A percentile compares a stretch with the other conserved stretches of the same genome.
Evolutionary conservation across 2,329 filamentous ascomycete genomes (phyloP).

Genomic region (Aspergillus calidoustus): DNA sequence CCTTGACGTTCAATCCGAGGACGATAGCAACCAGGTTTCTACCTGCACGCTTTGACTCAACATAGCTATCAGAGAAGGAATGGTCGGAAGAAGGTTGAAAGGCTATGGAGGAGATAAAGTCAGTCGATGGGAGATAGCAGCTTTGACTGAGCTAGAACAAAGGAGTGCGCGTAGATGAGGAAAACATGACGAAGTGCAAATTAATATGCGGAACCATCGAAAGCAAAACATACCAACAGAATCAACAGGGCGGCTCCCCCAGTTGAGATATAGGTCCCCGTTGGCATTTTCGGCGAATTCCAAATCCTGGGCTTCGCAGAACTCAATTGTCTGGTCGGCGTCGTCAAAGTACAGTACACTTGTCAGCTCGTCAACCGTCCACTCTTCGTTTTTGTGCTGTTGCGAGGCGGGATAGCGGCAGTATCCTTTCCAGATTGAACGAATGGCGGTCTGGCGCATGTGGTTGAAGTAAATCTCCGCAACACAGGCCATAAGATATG

Average conservation of each 20-base stretch:
- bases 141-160: not conserved
- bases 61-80: constrained; percentile 57
- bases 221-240: constrained; percentile 50
- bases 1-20: constrained; percentile 58
- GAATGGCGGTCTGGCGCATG: constrained; percentile 60
- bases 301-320: constrained; percentile 60
- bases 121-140: constrained; percentile 23
- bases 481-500: constrained; percentile 68
- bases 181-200: constrained; percentile 8
- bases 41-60: constrained; percentile 62
- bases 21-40: constrained; percentile 62
- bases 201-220: constrained; percentile 26
- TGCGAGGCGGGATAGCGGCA: constrained; percentile 54
- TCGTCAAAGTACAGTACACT: constrained; percentile 61
- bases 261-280: constrained; percentile 57
- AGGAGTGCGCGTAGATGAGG: not conserved
- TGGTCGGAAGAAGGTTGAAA: constrained; percentile 55
- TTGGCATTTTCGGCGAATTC: constrained; percentile 52
- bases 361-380: constrained; percentile 59
- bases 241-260: constrained; percentile 50
- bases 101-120: constrained; percentile 33
- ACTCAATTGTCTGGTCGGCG: constrained; percentile 57
- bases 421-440: constrained; percentile 59
- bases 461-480: constrained; percentile 66
- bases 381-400: constrained; percentile 57